Percentiles rank a stretch among this genome's conserved stretches.
Conservation (phyloP, 2,329 filamentous ascomycete genomes). For the Magnaporthiopsis poae region DNA sequence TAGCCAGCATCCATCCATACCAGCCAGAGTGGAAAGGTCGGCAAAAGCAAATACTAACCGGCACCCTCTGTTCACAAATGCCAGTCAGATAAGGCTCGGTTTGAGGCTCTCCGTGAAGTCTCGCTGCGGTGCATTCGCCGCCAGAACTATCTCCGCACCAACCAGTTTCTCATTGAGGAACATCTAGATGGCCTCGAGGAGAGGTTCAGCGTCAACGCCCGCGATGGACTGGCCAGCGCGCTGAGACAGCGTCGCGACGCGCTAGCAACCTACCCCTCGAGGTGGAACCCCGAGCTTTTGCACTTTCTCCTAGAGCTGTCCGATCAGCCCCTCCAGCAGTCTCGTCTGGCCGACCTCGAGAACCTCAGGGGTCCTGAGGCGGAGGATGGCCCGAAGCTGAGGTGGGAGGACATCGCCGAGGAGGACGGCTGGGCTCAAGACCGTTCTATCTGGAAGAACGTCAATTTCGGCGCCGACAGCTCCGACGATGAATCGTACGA, state of each 20-base stretch:
- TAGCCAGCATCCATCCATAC: conserved; percentile 24
- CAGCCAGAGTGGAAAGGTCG: background rate
- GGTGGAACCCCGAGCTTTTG: conserved; percentile 71
- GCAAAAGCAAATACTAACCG: background rate
- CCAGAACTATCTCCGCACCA: conserved; percentile 54
- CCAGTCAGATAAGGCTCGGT: conserved; percentile 24
- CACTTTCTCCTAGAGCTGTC: conserved; percentile 72
- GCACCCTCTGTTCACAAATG: conserved; percentile 14
- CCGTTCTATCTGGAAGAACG: conserved; percentile 58
- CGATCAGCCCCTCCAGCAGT: conserved; percentile 64
- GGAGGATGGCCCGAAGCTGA: conserved; percentile 40
- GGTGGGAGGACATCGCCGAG: conserved; percentile 69
- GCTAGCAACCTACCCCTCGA: conserved; percentile 29
- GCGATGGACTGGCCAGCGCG: conserved; percentile 68
- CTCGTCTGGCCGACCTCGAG: conserved; percentile 54
- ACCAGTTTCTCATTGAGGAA: conserved; percentile 63
- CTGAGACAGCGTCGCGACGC: conserved; percentile 34
- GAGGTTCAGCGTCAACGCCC: conserved; percentile 70
- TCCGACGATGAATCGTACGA: conserved; percentile 49
- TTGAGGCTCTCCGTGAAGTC: conserved; percentile 37
- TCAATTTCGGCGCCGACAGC: conserved; percentile 53
- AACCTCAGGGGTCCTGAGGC: conserved; percentile 36
- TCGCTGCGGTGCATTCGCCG: conserved; percentile 42
- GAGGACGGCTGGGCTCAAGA: conserved; percentile 65
- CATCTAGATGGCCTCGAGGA: conserved; percentile 67